phyloP scores from a whole-genome alignment of 2,329 filamentous ascomycete species.

The Lachnellula willkommii region DNA sequence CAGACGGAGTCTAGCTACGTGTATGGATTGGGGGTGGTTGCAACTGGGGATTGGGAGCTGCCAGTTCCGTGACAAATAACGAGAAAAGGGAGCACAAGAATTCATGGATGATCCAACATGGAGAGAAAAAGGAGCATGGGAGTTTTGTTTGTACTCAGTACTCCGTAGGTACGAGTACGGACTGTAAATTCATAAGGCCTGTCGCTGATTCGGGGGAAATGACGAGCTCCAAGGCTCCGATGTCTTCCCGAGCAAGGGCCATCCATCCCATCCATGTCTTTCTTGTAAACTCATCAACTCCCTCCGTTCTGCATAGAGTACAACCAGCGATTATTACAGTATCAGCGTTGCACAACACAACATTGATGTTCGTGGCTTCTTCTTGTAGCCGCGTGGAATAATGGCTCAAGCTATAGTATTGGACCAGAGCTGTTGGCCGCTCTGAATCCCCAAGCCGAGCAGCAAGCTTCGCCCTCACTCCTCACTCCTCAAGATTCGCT shows the following conservation, averaged over 20 bases:
- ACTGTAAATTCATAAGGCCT: neutral
- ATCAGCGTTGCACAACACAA: neutral
- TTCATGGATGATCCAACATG: constrained; percentile 9
- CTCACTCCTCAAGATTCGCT: neutral
- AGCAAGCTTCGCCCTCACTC: neutral
- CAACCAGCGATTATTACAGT: neutral
- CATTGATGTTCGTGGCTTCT: neutral
- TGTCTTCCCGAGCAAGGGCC: neutral
- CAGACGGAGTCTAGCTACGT: constrained; percentile 7
- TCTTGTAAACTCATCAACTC: neutral
- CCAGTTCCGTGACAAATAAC: constrained; percentile 3
- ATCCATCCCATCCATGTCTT: neutral
- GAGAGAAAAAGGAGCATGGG: neutral
- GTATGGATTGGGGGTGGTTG: neutral
- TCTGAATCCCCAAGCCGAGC: neutral
- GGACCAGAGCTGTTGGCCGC: constrained; percentile 1
- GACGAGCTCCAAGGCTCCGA: neutral
- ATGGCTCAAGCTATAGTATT: neutral
- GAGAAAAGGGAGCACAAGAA: constrained; percentile 5
- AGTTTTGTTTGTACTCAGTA: neutral
- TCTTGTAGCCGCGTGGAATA: neutral
- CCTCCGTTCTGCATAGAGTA: neutral
- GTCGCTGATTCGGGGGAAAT: neutral
- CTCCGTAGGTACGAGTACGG: too few species aligned
- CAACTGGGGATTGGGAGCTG: constrained; percentile 2